A percentile compares a stretch with the other conserved stretches of the same genome.
phyloP scores from a whole-genome alignment of 208 protist genomes.

The Leishmania aethiopica region DNA sequence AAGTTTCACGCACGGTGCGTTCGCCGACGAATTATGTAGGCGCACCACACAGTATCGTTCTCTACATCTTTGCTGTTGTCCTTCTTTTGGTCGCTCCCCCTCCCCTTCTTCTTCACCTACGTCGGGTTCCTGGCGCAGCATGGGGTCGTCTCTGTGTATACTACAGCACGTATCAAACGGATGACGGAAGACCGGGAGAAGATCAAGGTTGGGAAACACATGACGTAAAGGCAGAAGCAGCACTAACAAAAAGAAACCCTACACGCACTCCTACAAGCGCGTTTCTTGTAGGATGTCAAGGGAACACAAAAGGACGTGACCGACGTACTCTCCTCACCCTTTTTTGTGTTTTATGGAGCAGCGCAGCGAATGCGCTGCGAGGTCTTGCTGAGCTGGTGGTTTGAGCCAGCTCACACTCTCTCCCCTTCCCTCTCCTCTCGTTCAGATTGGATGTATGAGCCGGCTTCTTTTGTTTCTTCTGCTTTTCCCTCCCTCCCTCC shows the following conservation, averaged over 20 bases:
- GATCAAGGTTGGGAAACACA: neutral
- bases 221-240: neutral
- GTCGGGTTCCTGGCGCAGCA: neutral
- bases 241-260: neutral
- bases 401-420: neutral
- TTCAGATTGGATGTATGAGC: conserved; percentile 9
- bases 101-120: neutral
- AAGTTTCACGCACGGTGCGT: neutral
- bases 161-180: neutral
- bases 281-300: neutral
- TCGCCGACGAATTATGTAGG: neutral
- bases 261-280: neutral
- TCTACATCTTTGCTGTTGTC: neutral
- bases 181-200: neutral
- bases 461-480: conserved; percentile 12
- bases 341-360: conserved; percentile 9
- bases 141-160: neutral
- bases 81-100: neutral
- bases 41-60: neutral
- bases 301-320: neutral
- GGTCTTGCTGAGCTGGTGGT: neutral
- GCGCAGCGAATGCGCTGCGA: neutral
- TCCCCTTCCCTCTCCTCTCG: conserved; percentile 9
- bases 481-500: neutral
- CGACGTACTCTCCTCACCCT: neutral